These are phyloP conservation scores for Fusarium sp. DNA, from an alignment of 2,329 filamentous ascomycete genomes.

Conservation along the genomic window DNA sequence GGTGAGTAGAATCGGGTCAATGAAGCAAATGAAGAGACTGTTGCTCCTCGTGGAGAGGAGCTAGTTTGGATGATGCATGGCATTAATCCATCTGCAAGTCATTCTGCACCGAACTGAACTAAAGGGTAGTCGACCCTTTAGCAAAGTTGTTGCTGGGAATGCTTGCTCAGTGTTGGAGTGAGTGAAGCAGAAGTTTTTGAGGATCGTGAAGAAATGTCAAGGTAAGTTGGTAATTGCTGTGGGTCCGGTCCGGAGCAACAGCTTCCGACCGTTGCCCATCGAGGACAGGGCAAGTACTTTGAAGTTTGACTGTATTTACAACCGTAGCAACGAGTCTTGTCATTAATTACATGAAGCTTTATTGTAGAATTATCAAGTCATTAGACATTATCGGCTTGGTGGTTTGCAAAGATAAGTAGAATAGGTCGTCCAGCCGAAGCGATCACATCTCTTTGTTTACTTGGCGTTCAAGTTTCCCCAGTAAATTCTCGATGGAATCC, in stretches of 20 bases:
- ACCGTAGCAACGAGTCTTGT: not conserved
- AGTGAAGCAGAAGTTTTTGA: not conserved
- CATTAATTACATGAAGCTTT: not conserved
- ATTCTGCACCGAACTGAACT: not conserved
- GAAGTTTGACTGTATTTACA: not conserved
- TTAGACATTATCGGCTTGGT: not conserved
- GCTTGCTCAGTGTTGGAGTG: not conserved
- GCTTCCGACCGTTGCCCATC: conserved; percentile 8
- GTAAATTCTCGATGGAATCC: not conserved
- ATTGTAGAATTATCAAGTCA: not conserved
- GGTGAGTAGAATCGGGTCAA: conserved; percentile 2
- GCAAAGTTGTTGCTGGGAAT: not conserved
- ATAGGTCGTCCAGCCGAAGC: not conserved
- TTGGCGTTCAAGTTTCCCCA: not conserved
- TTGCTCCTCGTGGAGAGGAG: not conserved
- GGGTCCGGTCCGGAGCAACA: conserved; percentile 21
- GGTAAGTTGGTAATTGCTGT: not conserved
- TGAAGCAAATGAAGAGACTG: not conserved
- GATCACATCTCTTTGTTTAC: not conserved
- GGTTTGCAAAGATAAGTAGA: not conserved
- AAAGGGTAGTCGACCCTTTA: not conserved
- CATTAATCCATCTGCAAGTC: not conserved
- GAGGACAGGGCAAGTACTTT: not conserved
- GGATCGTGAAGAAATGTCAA: not conserved
- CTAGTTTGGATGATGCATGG: not conserved